Evolutionary conservation across 441 rosid genomes (phyloP), one percentile per base, ranked within the genome.

Genomic region (Aquilaria agallochum): DNA sequence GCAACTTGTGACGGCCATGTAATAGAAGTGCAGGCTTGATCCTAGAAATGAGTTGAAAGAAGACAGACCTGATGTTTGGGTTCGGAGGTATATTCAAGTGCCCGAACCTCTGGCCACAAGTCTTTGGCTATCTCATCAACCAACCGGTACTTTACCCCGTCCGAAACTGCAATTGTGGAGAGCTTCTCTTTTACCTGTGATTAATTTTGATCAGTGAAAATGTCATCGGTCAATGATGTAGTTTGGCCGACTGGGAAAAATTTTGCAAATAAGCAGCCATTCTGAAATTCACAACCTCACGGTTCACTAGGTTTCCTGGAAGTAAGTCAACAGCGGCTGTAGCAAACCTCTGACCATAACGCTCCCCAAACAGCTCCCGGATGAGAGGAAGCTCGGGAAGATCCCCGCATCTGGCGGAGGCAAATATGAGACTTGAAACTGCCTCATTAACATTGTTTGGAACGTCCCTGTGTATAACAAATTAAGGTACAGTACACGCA

Each of bases 321-420:
- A 74, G 52, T 33, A 82, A 76, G 55, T 87, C 81, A 4, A 86
- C 71, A 13, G 97, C 87, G 58, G 67, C 69, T 13, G 56, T 58
- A 34, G 77, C 81, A 62, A 87, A 83, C 53, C 68, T 58, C 56
- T 76, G 71, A 5, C 96, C 97, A 50, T 86, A 90, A 12, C 89
- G 88, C 60, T 87, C 80, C 34, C 77, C 80, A 54, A 87, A 88
- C 50, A 93, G 83, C 70, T 81, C 72, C 63, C 98, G 71, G 30
- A 90, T 74, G 3, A 31, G 46, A 0, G 78, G 70, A 65, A 93
- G 98, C 86, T 93, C 96, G 9, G 91, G 97, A 34, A 90, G 69
- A 50, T 90, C 96, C 1, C 96, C 96, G 51, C 88, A 88, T 68
- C 96, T 82, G 7, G 95, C 83, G 53, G 97, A 93, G 58, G 95